Percentiles rank a stretch among this genome's conserved stretches.
Evolutionary conservation across 2,329 filamentous ascomycete genomes (phyloP).

Genomic region (Verticillium nubilum): DNA sequence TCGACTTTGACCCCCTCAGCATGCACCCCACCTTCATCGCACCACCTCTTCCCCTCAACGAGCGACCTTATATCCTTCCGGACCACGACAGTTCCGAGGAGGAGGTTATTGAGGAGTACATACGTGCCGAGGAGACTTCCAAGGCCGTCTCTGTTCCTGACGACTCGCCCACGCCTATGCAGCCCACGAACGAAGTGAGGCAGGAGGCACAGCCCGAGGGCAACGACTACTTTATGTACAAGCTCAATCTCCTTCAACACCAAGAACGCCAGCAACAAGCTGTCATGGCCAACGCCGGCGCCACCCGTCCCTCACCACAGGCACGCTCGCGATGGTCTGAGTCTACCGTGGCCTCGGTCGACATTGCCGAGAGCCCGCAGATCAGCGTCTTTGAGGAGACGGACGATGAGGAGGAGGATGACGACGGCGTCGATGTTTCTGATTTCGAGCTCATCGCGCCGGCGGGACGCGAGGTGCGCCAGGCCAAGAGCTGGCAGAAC

Average conservation of each 20-base stretch:
- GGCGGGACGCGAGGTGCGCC: conserved; percentile 7
- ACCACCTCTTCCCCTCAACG: conserved; percentile 10
- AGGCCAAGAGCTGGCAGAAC: conserved; percentile 18
- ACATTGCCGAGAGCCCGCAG: conserved; percentile 1
- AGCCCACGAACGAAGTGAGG: conserved; percentile 5
- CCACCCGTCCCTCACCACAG: conserved; percentile 15
- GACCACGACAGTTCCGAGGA: conserved; percentile 4
- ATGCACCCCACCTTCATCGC: conserved; percentile 13
- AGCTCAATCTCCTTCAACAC: conserved; percentile 5
- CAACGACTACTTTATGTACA: conserved; percentile 14
- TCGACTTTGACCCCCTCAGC: conserved; percentile 13
- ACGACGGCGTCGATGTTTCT: conserved; percentile 8
- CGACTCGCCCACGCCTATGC: conserved; percentile 11
- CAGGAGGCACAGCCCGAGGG: conserved; percentile 6
- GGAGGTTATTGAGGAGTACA: conserved; percentile 10
- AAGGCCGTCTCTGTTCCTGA: conserved; percentile 1
- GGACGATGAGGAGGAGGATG: conserved; percentile 12
- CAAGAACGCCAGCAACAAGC: conserved; percentile 7
- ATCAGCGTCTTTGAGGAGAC: conserved; percentile 15
- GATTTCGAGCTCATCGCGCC: conserved; percentile 6
- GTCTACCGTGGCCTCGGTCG: conserved; percentile 26
- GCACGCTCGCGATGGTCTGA: conserved; percentile 34
- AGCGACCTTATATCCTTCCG: conserved; percentile 11
- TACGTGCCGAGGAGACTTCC: conserved; percentile 4
- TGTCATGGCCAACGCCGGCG: conserved; percentile 2